Evolutionary conservation across 495 filamentous ascomycete species (phyloP).

Genomic region (Ascobolus immersus): DNA sequence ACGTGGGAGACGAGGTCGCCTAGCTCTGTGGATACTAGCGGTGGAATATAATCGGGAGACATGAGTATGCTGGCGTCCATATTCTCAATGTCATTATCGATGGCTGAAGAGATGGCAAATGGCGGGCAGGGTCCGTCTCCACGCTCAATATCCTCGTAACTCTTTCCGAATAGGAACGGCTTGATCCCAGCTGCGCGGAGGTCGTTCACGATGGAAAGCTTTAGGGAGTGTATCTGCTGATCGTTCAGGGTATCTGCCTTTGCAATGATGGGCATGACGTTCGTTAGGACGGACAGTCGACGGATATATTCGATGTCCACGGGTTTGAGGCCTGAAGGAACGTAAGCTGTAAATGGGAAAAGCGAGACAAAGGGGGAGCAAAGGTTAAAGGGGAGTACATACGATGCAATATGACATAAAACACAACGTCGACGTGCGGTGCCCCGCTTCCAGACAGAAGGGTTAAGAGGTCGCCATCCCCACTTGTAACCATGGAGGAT

Average conservation of each 20-base stretch:
- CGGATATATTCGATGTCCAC: constrained; percentile 55
- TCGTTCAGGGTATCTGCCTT: constrained; percentile 44
- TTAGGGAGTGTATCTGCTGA: constrained; percentile 33
- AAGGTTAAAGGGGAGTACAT: constrained; percentile 10
- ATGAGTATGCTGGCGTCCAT: constrained; percentile 95
- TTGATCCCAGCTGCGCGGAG: constrained; percentile 35
- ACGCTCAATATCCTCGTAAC: constrained; percentile 12
- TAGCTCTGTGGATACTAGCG: constrained; percentile 58
- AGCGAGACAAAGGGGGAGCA: background rate
- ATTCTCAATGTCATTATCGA: constrained; percentile 49
- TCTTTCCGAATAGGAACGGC: constrained; percentile 39
- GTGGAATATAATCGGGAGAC: constrained; percentile 77
- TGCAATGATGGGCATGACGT: constrained; percentile 63
- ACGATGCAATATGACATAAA: constrained; percentile 55
- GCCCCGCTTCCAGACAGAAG: constrained; percentile 69
- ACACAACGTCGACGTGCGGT: constrained; percentile 63
- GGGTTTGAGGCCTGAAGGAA: constrained; percentile 33
- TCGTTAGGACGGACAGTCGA: constrained; percentile 50
- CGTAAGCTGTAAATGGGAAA: constrained; percentile 8
- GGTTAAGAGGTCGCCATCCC: constrained; percentile 49
- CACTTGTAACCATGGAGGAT: constrained; percentile 29
- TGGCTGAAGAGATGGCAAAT: constrained; percentile 60
- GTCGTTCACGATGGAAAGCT: constrained; percentile 32
- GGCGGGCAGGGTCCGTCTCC: constrained; percentile 22
- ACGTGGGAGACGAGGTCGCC: constrained; percentile 38